Evolutionary conservation across 139 green algal species (phyloP), one percentile per base, ranked within the genome.

Genomic region (Micromonas pusilla): DNA sequence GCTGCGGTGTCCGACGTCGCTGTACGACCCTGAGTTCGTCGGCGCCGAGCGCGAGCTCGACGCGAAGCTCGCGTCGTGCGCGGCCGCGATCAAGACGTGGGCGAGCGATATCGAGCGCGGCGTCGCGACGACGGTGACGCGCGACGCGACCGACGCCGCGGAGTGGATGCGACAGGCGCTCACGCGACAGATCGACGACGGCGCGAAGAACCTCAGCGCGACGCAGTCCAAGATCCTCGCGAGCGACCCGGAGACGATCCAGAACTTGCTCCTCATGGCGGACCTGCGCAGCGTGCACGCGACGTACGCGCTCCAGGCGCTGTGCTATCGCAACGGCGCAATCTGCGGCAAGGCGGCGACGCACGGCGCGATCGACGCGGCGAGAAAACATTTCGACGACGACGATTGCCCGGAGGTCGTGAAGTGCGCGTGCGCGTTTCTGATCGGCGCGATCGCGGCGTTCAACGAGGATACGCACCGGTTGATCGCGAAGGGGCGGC

Each of bases 141-240:
- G 20, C 4, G 62, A 68, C 16, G 62, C 26, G 13, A 16, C 26
- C 65, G 65, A 38, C 3, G 65, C 65, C 26, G 65, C 65, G 65
- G 65, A 72, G 4, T 72, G 65, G 65, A 72, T 72, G n/a, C n/a
- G 65, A 45, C 65, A 72, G 65, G 28, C 65, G n/a, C 28, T 72
- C 26, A 33, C 33, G 65, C 3, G 4, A 45, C 4, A 39, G 33
- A 72, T 72, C 30, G 65, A 72, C 13, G 23, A 19, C n/a, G 30
- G 30, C 32, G 65, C 13, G 2, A 72, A 72, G 28, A 16, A 57
- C 45, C 30, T 72, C 13, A 13, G 23, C 3, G 26, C 30, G 30
- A 33, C 26, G 30, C 65, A 72, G 30, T 37, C 65, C 3, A 37
- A 72, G 30, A 26, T 67, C 4, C 23, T 45, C 13, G 26, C 33